Evolutionary conservation across 305 asterid species (phyloP).

Genomic region (Solanum chacoense): DNA sequence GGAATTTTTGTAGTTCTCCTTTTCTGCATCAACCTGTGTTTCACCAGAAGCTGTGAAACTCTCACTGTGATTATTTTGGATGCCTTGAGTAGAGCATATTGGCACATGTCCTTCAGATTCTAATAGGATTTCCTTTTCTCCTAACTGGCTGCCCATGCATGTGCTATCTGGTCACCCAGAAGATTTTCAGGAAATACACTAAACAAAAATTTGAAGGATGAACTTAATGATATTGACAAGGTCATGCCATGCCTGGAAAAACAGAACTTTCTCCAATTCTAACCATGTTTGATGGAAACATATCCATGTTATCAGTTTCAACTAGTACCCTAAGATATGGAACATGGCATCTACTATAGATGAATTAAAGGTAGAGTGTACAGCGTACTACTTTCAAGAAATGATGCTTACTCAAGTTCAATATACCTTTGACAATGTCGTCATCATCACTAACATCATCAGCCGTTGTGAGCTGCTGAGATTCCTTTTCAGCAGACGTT

Average conservation of each 20-base stretch:
- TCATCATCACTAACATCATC: conserved; percentile 55
- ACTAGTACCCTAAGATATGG: neutral
- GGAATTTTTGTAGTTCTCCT: conserved; percentile 32
- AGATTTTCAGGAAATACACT: conserved; percentile 7
- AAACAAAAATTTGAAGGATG: neutral
- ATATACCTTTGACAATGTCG: conserved; percentile 53
- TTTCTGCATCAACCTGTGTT: conserved; percentile 30
- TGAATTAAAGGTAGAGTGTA: neutral
- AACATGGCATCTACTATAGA: neutral
- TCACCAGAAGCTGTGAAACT: conserved; percentile 39
- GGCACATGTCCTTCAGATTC: conserved; percentile 54
- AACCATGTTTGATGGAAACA: neutral
- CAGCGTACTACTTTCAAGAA: neutral
- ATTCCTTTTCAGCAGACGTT: conserved; percentile 32
- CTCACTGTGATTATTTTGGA: conserved; percentile 45
- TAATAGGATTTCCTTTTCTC: conserved; percentile 36
- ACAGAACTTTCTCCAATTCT: neutral
- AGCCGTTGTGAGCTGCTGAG: conserved; percentile 23
- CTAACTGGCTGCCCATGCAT: conserved; percentile 30
- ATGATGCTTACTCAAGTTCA: neutral
- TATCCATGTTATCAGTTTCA: neutral
- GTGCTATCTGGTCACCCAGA: conserved; percentile 38
- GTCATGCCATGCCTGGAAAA: neutral
- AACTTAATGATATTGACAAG: neutral
- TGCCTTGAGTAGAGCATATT: conserved; percentile 26